Conservation (phyloP, 352 stramenopile species). For the Globisporangium cylindrosporum region DNA sequence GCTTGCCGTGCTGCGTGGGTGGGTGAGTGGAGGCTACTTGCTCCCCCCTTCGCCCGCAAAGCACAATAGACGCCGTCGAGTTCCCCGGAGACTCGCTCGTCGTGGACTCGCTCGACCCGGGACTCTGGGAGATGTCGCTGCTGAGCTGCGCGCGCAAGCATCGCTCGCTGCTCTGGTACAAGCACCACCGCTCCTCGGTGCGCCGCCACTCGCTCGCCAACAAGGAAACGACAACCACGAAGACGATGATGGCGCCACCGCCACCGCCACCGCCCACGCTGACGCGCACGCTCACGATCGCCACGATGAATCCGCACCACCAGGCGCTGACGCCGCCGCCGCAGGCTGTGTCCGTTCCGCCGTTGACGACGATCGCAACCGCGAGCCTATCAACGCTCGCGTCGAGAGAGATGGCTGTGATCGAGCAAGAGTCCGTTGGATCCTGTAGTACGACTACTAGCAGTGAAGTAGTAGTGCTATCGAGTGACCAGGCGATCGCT, state of each 20-base stretch:
- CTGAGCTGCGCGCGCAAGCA: conserved; percentile 50
- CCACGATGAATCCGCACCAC: conserved; percentile 14
- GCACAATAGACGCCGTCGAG: conserved; percentile 8
- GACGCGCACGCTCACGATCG: conserved; percentile 2
- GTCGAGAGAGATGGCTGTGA: not conserved
- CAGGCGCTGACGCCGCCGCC: not conserved
- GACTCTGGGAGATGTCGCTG: conserved; percentile 60
- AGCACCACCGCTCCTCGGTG: conserved; percentile 32
- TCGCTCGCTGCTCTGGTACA: conserved; percentile 47
- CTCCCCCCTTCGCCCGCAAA: not conserved
- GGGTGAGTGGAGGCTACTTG: not conserved
- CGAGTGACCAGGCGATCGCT: not conserved
- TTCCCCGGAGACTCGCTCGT: conserved; percentile 18
- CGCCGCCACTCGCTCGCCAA: conserved; percentile 30
- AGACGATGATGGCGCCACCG: conserved; percentile 12
- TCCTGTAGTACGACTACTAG: not conserved
- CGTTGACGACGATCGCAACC: conserved; percentile 1
- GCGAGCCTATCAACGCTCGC: conserved; percentile 11
- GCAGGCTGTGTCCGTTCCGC: not conserved
- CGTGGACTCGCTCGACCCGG: conserved; percentile 36
- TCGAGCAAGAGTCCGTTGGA: not conserved
- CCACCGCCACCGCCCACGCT: conserved; percentile 1
- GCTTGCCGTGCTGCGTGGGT: not conserved
- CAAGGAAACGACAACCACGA: not conserved
- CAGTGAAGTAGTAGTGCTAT: not conserved